These are phyloP conservation scores for Thyridium curvatum DNA, from an alignment of 2,329 filamentous ascomycete genomes.

Conservation along the genomic window DNA sequence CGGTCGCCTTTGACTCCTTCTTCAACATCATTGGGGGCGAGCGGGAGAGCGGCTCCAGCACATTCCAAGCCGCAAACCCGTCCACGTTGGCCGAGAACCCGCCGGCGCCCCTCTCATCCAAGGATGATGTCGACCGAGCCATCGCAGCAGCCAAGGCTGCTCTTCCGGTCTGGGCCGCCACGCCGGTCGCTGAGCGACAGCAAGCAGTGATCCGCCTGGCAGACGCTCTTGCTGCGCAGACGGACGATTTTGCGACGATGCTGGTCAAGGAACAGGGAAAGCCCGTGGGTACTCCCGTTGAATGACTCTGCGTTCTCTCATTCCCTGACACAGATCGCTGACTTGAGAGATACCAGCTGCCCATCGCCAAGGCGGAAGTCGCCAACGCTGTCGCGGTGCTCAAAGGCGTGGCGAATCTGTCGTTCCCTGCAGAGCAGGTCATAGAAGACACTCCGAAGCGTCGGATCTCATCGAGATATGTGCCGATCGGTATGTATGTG, in stretches of 20 bases:
- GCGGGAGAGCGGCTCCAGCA: constrained; percentile 7
- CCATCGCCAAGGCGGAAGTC: constrained; percentile 7
- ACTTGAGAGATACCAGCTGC: too few species aligned
- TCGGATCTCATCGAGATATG: constrained; percentile 39
- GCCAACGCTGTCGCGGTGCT: constrained; percentile 9
- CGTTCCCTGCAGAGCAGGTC: constrained; percentile 26
- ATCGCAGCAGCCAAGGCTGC: constrained; percentile 26
- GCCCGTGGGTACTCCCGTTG: constrained; percentile 5
- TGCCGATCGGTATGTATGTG: constrained; percentile 46
- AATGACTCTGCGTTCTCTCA: too few species aligned
- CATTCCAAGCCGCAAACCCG: constrained; percentile 23
- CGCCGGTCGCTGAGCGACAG: constrained; percentile 24
- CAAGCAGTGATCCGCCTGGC: constrained; percentile 18
- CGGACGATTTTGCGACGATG: constrained; percentile 9
- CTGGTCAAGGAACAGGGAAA: constrained; percentile 14
- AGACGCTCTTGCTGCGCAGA: constrained; percentile 25
- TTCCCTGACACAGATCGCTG: too few species aligned
- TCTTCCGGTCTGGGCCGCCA: constrained; percentile 28
- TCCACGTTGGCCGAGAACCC: constrained; percentile 21
- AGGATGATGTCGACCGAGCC: constrained; percentile 30
- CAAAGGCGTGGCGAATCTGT: constrained; percentile 11
- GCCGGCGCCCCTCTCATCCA: constrained; percentile 27
- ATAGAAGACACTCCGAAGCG: constrained; percentile 13
- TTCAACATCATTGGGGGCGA: constrained; percentile 15
- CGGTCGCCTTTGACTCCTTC: constrained; percentile 3